Conservation (phyloP, 257 asterid species). For the Salvia miltiorrhiza region DNA sequence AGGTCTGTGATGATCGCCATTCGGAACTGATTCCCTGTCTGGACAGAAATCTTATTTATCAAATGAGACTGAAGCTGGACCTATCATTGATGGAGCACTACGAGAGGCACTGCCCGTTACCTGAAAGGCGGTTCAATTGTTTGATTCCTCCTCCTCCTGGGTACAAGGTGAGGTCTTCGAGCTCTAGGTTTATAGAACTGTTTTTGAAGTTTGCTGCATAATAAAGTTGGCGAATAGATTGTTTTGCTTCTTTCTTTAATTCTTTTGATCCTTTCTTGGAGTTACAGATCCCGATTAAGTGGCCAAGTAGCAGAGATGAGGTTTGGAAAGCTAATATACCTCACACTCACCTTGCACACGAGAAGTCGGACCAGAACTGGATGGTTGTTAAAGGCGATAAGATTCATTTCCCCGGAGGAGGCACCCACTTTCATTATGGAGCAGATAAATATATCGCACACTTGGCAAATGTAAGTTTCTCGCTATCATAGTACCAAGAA, state of each 20-base stretch:
- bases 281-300: constrained; percentile 74
- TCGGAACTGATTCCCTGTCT: constrained; percentile 97
- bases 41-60: constrained; percentile 92
- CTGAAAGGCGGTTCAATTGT: constrained; percentile 91
- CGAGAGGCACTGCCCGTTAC: constrained; percentile 93
- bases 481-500: background rate
- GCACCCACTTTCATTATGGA: constrained; percentile 95
- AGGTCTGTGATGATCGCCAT: constrained; percentile 99
- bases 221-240: background rate
- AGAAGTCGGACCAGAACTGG: constrained; percentile 98
- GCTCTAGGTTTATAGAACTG: background rate
- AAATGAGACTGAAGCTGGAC: constrained; percentile 87
- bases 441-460: constrained; percentile 89
- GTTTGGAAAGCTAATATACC: constrained; percentile 95
- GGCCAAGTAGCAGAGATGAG: constrained; percentile 96
- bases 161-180: constrained; percentile 58
- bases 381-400: constrained; percentile 91
- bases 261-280: constrained; percentile 3
- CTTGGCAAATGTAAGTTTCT: constrained; percentile 76
- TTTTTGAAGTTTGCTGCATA: background rate
- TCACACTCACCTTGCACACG: constrained; percentile 92
- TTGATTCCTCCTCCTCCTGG: constrained; percentile 97
- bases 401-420: constrained; percentile 89
- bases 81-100: constrained; percentile 97
- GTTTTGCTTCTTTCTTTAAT: constrained; percentile 8